Evolutionary conservation across 495 filamentous ascomycete species (phyloP).

Genomic region (Glarea lozoyensis): DNA sequence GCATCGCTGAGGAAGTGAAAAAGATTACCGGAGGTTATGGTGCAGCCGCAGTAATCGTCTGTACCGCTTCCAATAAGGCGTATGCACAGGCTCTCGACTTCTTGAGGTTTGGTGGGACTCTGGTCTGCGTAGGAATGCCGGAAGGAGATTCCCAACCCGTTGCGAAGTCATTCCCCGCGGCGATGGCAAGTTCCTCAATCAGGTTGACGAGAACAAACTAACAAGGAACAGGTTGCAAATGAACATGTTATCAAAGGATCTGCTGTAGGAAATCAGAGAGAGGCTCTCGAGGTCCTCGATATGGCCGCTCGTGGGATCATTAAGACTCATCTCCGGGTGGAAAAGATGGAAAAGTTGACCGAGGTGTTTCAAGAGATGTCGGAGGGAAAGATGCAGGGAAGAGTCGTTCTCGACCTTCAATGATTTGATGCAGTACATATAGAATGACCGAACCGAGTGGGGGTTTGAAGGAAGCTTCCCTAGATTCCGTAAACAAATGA

Average conservation of each 20-base stretch:
- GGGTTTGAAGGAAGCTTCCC: no score
- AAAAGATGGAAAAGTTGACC: constrained; percentile 55
- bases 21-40: constrained; percentile 49
- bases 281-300: constrained; percentile 58
- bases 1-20: constrained; percentile 39
- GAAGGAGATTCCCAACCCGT: constrained; percentile 49
- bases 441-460: no score
- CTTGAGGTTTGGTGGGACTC: constrained; percentile 53
- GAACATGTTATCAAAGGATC: constrained; percentile 49
- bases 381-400: constrained; percentile 44
- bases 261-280: constrained; percentile 54
- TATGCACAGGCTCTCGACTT: constrained; percentile 52
- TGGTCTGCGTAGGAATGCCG: constrained; percentile 60
- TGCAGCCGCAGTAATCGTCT: constrained; percentile 54
- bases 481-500: no score
- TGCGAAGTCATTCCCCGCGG: constrained; percentile 25
- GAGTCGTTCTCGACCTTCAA: constrained; percentile 49
- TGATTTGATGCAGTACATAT: no score
- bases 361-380: constrained; percentile 53
- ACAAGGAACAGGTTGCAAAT: constrained; percentile 27
- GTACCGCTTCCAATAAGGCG: constrained; percentile 54
- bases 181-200: not conserved
- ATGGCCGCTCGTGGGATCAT: constrained; percentile 53
- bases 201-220: not conserved
- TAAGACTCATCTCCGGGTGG: constrained; percentile 47